These are phyloP conservation scores for Solanum tarijense DNA, from an alignment of 257 asterid species.

Conservation along the genomic window DNA sequence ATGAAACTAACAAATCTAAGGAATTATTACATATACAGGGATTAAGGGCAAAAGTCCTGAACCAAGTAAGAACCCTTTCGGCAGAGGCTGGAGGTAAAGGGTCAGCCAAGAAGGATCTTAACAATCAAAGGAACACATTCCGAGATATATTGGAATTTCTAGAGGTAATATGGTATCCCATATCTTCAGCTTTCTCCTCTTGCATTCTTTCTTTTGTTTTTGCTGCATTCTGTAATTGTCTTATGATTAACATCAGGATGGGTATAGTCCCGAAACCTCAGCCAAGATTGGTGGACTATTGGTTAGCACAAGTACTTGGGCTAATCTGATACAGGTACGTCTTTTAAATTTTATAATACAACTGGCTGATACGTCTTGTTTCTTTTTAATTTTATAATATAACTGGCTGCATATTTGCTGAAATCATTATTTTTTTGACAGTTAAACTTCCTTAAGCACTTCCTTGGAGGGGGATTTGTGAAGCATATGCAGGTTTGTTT, in stretches of 20 bases:
- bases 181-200: background rate
- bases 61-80: slow-evolving; percentile 63
- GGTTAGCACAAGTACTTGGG: slow-evolving; percentile 60
- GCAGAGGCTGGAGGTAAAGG: slow-evolving; percentile 96
- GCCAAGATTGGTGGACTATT: slow-evolving; percentile 75
- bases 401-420: background rate
- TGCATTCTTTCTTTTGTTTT: background rate
- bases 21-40: slow-evolving; percentile 55
- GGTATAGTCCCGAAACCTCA: slow-evolving; percentile 58
- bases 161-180: slow-evolving; percentile 38
- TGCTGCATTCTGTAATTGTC: background rate
- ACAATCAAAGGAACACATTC: slow-evolving; percentile 70
- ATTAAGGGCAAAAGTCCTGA: slow-evolving; percentile 54
- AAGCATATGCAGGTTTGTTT: slow-evolving; percentile 85
- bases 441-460: slow-evolving; percentile 83
- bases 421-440: slow-evolving; percentile 11
- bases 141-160: slow-evolving; percentile 76
- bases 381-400: background rate
- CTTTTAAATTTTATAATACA: background rate
- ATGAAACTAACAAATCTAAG: slow-evolving; percentile 40
- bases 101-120: slow-evolving; percentile 85
- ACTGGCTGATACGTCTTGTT: background rate
- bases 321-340: slow-evolving; percentile 63
- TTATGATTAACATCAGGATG: slow-evolving; percentile 38
- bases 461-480: slow-evolving; percentile 96